Conservation (phyloP, 805 yeast genomes). For the Starmerella gropengiesseri region DNA sequence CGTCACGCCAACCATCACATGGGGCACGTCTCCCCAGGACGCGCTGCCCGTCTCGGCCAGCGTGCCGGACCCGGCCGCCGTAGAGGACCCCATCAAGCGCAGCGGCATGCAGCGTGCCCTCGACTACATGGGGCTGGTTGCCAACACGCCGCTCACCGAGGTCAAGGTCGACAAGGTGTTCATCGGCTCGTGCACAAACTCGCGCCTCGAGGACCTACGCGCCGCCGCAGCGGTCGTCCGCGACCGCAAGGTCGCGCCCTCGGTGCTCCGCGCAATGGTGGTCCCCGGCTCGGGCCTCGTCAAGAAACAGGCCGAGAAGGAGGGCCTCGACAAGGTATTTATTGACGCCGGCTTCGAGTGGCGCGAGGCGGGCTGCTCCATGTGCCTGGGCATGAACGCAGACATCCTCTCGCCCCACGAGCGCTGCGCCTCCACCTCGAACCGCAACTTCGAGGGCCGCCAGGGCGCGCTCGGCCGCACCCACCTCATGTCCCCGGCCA, state of each 20-base stretch:
- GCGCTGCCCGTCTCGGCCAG: slow-evolving; percentile 85
- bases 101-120: slow-evolving; percentile 87
- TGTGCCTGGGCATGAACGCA: slow-evolving; percentile 99
- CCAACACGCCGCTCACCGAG: slow-evolving; percentile 70
- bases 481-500: slow-evolving; percentile 95
- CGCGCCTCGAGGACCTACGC: slow-evolving; percentile 93
- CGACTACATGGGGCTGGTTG: slow-evolving; percentile 77
- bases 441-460: slow-evolving; percentile 98
- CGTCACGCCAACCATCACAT: slow-evolving; percentile 89
- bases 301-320: slow-evolving; percentile 84
- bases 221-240: slow-evolving; percentile 89
- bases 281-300: slow-evolving; percentile 98
- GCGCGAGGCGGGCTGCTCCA: slow-evolving; percentile 99
- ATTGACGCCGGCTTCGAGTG: slow-evolving; percentile 90
- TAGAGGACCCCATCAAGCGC: slow-evolving; percentile 52
- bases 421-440: slow-evolving; percentile 97
- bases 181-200: slow-evolving; percentile 96
- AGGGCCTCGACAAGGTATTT: slow-evolving; percentile 87
- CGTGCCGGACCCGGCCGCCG: slow-evolving; percentile 80
- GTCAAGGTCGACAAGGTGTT: slow-evolving; percentile 83
- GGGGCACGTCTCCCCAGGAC: slow-evolving; percentile 99
- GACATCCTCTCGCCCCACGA: slow-evolving; percentile 91
- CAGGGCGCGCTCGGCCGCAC: slow-evolving; percentile 96
- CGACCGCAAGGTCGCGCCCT: slow-evolving; percentile 77
- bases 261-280: slow-evolving; percentile 71